Evolutionary conservation across 768 basidiomycete genomes (phyloP), one percentile per base, ranked within the genome.

Genomic region (Strobilomyces confusus): DNA sequence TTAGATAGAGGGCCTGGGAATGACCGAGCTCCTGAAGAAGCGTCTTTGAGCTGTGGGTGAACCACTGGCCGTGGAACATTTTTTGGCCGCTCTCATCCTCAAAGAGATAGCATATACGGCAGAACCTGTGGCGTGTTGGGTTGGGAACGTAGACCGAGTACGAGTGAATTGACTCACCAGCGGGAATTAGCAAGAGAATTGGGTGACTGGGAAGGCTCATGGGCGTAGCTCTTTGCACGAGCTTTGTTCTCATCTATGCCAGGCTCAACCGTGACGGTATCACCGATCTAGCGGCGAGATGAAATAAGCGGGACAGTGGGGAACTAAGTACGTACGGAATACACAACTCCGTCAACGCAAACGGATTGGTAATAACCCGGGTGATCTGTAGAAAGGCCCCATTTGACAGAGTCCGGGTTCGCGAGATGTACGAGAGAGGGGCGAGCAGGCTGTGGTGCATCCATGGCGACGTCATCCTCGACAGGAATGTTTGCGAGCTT

Each of bases 61-160:
- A 75, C 88, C 88, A 90, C 51, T 86, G 84, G 1, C 78, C 86
- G 65, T 90, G 88, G 50, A 86, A 83, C 69, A 73, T 77, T 61
- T 82, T 83, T 49, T 58, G 58, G 11, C 58, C 68, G 9, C 63
- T 50, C 22, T 45, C 32, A 6, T 72, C 65, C 48, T 84, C 78
- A 55, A 78, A 85, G 52, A 90, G 79, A 58, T 83, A 86, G 4
- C 73, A 75, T 38, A 89, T 84, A n/a, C 73, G 76, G 45, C 80
- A 80, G 60, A 90, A 90, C 88, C 88, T 90, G 23, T 22, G n/a
- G 2, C 22, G 26, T 15, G 41, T 8, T 49, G 15, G 52, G 26
- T 36, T 23, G 20, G 20, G 3, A 44, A 49, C 13, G 43, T 22
- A 19, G 15, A 19, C 23, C 22, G 9, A 26, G 26, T 52, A 44